These are phyloP conservation scores for Paramecium tetraurelia DNA, from an alignment of 73 alveolate genomes.

Conservation along the genomic window DNA sequence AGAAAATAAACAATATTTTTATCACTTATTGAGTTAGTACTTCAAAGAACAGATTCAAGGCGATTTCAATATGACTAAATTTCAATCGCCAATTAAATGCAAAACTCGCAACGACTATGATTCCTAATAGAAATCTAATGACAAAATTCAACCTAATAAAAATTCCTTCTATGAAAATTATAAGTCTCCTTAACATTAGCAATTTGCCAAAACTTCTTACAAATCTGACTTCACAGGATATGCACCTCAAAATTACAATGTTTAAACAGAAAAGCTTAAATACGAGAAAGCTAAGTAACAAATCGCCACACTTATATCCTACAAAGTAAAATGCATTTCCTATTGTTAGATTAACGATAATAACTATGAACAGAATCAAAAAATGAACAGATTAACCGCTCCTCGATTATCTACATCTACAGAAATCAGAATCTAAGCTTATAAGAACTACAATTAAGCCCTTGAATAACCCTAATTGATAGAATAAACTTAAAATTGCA, in stretches of 20 bases:
- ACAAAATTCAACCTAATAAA: neutral
- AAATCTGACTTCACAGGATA: neutral
- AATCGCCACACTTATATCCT: neutral
- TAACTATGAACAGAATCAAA: neutral
- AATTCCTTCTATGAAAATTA: neutral
- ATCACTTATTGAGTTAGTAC: neutral
- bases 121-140: neutral
- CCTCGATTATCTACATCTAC: neutral
- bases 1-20: neutral
- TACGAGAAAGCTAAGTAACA: neutral
- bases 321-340: neutral
- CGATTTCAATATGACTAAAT: neutral
- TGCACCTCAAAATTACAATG: neutral
- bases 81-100: neutral
- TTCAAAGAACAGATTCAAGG: neutral
- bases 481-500: neutral
- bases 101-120: neutral
- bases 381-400: neutral
- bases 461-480: neutral
- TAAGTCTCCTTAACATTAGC: neutral
- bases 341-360: neutral
- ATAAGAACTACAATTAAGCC: neutral
- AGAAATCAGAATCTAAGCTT: neutral
- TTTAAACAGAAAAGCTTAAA: neutral
- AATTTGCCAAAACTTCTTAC: neutral